Evolutionary conservation across 345 rosid species (phyloP), one percentile per base, ranked within the genome.

Genomic region (Syzygium aromaticum): DNA sequence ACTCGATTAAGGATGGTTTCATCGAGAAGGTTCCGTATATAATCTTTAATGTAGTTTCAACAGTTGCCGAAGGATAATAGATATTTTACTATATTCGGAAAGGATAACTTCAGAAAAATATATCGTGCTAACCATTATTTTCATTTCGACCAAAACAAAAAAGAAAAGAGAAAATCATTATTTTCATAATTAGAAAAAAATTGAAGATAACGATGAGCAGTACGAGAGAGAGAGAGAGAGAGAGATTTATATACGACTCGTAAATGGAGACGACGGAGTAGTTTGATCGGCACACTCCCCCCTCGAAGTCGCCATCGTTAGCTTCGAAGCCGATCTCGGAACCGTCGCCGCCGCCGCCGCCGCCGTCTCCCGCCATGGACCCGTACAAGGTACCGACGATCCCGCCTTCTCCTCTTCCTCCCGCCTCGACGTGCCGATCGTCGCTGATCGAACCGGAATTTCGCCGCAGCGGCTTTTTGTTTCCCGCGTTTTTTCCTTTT

Each of bases 331-430:
- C 63, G 28, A 52, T 25, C 49, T 84, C 59, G 46, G 61, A 16
- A 21, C 46, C 46, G 15, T 38, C 15, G 27, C 23, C 46, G 22
- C 28, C 30, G 23, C 21, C 84, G 19, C 5, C 77, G 38, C 27
- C 15, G 40, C 3, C 49, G 40, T 13, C 89, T 19, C 54, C 88
- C 54, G 85, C 64, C 84, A 93, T 93, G 94, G 93, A 93, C 91
- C 93, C 94, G 59, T 87, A 88, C 89, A 88, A 87, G 90, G 90
- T 89, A 89, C 51, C 53, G 40, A 84, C 33, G 46, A 43, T 43
- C 46, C 40, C 30, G 23, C 40, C 49, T 21, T 77, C 23, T 38
- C 11, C 2, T 21, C 46, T 11, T 8, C 10, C 8, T 30, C 12
- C 12, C 16, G 15, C 43, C n/a, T 43, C 56, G 63, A 27, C 25